These are phyloP conservation scores for Linum lewisii DNA, from an alignment of 345 rosid species.

Conservation along the genomic window DNA sequence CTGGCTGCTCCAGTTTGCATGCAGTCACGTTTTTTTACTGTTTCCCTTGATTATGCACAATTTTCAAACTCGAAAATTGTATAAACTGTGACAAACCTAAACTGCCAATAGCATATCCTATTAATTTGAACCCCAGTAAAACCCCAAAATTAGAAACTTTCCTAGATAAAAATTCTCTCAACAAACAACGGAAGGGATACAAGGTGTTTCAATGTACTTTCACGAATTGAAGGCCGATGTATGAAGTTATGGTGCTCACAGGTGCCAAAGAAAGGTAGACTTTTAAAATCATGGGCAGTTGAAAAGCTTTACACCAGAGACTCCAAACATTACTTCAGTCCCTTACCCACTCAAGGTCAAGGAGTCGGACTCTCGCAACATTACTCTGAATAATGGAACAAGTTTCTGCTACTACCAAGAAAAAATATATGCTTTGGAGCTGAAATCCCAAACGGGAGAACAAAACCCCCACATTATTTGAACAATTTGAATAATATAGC, in stretches of 20 bases:
- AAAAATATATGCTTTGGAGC: too few relatives aligned
- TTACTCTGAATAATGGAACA: too few relatives aligned
- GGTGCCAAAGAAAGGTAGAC: too few relatives aligned
- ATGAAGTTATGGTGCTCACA: too few relatives aligned
- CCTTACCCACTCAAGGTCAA: too few relatives aligned
- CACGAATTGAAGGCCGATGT: not conserved
- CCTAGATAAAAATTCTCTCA: not conserved
- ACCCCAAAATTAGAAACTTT: not conserved
- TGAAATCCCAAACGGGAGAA: not conserved
- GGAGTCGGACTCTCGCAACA: not conserved
- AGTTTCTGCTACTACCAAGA: too few relatives aligned
- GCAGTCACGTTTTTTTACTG: not conserved
- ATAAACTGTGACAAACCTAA: not conserved
- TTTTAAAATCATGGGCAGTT: too few relatives aligned
- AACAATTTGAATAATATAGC: not conserved
- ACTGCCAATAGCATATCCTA: not conserved
- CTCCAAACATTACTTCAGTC: too few relatives aligned
- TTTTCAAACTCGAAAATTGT: too few relatives aligned
- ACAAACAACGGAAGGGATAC: not conserved
- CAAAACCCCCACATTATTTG: not conserved
- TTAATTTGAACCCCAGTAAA: not conserved
- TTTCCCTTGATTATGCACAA: not conserved
- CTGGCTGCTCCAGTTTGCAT: not conserved
- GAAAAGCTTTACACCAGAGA: too few relatives aligned
- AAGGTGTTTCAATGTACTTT: not conserved